Evolutionary conservation across 2,329 filamentous ascomycete species (phyloP), one percentile per base, ranked within the genome.

Genomic region (Zalaria obscura): DNA sequence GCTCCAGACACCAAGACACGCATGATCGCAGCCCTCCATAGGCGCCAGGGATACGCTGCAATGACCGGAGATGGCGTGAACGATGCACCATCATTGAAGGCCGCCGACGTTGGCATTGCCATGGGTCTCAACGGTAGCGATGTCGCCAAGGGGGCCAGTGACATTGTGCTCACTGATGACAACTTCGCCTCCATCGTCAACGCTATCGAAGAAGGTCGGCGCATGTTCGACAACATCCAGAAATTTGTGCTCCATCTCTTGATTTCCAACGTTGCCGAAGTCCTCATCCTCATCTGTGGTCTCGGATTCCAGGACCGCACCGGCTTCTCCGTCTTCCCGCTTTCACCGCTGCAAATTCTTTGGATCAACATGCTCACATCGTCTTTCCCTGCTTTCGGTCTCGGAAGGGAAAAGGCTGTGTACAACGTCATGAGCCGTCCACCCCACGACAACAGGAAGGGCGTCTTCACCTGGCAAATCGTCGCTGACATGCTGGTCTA

Each of bases 281-380:
- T 87, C 5, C 79, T 83, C 47, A 78, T 83, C 0, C 67, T 93
- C 18, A 75, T 93, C 25, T 78, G 84, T 34, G 85, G 85, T 38
- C 74, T 93, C 2, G 80, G 70, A 0, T 91, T 93, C 64, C 80
- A 84, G 50, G 86, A 93, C 54, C 48, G 62, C 2, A 64, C 67
- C 5, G 72, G 75, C 5, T 71, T 82, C 45, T 89, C 84, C 0
- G 84, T 91, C 5, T 93, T 93, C 58, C 85, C 85, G 7, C 74
- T 93, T 29, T 78, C 83, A 0, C 84, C 85, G 0, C 75, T 93
- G 3, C 80, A 93, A 52, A 89, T 93, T 47, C 73, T 94, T 45
- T 94, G 85, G 86, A 85, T 94, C 59, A 93, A 93, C 61, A 89
- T 93, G 82, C 74, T 91, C 42, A 94, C 87, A 0, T 89, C 83